These are phyloP conservation scores for Candida pseudofarinosa DNA, from an alignment of 805 yeast genomes.

Conservation along the genomic window DNA sequence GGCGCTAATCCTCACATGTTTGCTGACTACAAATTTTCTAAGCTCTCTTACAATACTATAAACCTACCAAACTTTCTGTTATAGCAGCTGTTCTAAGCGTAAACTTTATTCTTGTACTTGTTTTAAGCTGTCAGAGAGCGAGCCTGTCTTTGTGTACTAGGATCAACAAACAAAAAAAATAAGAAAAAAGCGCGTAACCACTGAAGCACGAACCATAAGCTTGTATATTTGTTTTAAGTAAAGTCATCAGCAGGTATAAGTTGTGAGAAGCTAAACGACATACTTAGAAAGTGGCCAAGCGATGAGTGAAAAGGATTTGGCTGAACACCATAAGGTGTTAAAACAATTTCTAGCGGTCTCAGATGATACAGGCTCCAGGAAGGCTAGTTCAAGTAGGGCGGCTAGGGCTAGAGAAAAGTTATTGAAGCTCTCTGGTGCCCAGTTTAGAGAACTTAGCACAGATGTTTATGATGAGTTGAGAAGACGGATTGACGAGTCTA, in stretches of 20 bases:
- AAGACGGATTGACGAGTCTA: constrained; percentile 64
- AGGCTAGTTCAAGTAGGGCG: constrained; percentile 54
- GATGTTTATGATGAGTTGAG: constrained; percentile 92
- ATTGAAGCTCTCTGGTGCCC: constrained; percentile 72
- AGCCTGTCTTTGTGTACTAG: background rate
- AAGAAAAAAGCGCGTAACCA: background rate
- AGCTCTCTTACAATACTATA: too few species aligned
- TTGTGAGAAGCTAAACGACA: background rate
- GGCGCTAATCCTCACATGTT: too few species aligned
- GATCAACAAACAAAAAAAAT: background rate
- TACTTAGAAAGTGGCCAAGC: background rate
- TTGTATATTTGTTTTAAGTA: background rate
- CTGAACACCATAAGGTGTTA: constrained; percentile 46
- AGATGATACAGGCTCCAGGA: constrained; percentile 40
- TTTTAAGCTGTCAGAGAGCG: too few species aligned
- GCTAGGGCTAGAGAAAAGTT: constrained; percentile 83
- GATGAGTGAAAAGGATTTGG: constrained; percentile 33
- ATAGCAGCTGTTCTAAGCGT: too few species aligned
- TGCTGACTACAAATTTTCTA: too few species aligned
- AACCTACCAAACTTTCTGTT: too few species aligned
- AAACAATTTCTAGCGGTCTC: constrained; percentile 49
- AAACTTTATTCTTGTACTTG: too few species aligned
- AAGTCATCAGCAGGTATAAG: background rate
- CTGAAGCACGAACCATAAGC: background rate
- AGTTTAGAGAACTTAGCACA: constrained; percentile 84